phyloP scores from a whole-genome alignment of 1,139 yeast species.

The Kurtzmaniella quercitrusa region DNA sequence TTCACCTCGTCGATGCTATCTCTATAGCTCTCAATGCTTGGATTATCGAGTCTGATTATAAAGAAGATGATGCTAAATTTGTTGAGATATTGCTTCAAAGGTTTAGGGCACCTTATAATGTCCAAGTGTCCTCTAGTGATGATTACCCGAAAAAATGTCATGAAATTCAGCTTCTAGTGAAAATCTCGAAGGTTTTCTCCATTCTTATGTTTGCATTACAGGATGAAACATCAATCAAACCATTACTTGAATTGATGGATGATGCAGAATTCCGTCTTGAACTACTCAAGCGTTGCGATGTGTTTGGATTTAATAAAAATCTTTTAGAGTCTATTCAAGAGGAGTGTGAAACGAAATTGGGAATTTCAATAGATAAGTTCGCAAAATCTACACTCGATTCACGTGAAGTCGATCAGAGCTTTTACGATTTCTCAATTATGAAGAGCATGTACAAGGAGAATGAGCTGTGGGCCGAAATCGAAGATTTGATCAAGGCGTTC shows the following conservation, averaged over 20 bases:
- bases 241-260: slow-evolving; percentile 40
- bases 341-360: not conserved
- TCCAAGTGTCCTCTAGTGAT: slow-evolving; percentile 18
- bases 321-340: slow-evolving; percentile 30
- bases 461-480: slow-evolving; percentile 50
- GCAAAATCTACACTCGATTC: slow-evolving; percentile 51
- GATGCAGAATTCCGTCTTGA: slow-evolving; percentile 7
- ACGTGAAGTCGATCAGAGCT: slow-evolving; percentile 42
- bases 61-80: slow-evolving; percentile 47
- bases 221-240: slow-evolving; percentile 32
- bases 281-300: slow-evolving; percentile 14
- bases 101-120: slow-evolving; percentile 19
- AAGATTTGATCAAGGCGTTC: slow-evolving; percentile 53
- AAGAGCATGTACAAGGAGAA: slow-evolving; percentile 38
- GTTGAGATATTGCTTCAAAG: slow-evolving; percentile 47
- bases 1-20: slow-evolving; percentile 62
- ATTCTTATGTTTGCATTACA: slow-evolving; percentile 62
- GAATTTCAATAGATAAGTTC: slow-evolving; percentile 1
- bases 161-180: slow-evolving; percentile 55
- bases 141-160: slow-evolving; percentile 46
- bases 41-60: slow-evolving; percentile 45
- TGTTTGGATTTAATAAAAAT: slow-evolving; percentile 39
- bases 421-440: slow-evolving; percentile 62
- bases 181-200: slow-evolving; percentile 73
- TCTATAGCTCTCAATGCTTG: slow-evolving; percentile 66